A percentile compares a stretch with the other conserved stretches of the same genome.
Evolutionary conservation across 805 yeast species (phyloP).

Genomic region (Peterozyma xylosa): DNA sequence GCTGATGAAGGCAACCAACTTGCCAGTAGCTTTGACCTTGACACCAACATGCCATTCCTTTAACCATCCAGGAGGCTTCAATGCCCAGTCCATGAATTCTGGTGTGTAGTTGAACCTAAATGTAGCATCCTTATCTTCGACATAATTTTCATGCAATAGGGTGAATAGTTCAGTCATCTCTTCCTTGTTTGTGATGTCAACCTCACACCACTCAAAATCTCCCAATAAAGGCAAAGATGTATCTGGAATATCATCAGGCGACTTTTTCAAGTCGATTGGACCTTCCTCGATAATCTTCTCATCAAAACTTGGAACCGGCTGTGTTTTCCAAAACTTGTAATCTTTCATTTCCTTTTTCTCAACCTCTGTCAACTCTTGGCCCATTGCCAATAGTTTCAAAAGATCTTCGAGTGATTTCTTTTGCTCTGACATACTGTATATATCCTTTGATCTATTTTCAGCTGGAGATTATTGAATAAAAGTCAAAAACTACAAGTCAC

Average conservation of each 20-base stretch:
- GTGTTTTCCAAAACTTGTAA: conserved; percentile 96
- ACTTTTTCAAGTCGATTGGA: conserved; percentile 65
- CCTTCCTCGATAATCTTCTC: conserved; percentile 66
- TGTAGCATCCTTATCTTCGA: conserved; percentile 88
- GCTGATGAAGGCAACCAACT: conserved; percentile 85
- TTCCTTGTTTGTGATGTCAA: conserved; percentile 49
- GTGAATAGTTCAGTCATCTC: conserved; percentile 74
- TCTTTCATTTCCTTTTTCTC: conserved; percentile 75
- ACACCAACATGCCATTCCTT: conserved; percentile 92
- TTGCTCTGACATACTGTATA: conserved; percentile 2
- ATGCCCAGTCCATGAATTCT: conserved; percentile 85
- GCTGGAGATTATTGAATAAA: not conserved
- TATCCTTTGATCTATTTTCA: not conserved
- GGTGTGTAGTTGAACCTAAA: conserved; percentile 86
- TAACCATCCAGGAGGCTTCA: conserved; percentile 89
- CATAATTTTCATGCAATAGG: conserved; percentile 81
- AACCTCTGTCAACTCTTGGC: conserved; percentile 44
- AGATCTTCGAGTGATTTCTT: conserved; percentile 50
- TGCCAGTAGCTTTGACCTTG: conserved; percentile 66
- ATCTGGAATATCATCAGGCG: conserved; percentile 64
- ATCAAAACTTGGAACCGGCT: conserved; percentile 81
- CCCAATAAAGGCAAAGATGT: conserved; percentile 62
- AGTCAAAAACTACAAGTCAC: too few relatives aligned
- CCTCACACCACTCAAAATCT: conserved; percentile 85
- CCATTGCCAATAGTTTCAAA: conserved; percentile 43